A percentile compares a stretch with the other conserved stretches of the same genome.
These are phyloP conservation scores for Sideroxylon spinosum DNA, from an alignment of 179 eudicot species.

Conservation along the genomic window DNA sequence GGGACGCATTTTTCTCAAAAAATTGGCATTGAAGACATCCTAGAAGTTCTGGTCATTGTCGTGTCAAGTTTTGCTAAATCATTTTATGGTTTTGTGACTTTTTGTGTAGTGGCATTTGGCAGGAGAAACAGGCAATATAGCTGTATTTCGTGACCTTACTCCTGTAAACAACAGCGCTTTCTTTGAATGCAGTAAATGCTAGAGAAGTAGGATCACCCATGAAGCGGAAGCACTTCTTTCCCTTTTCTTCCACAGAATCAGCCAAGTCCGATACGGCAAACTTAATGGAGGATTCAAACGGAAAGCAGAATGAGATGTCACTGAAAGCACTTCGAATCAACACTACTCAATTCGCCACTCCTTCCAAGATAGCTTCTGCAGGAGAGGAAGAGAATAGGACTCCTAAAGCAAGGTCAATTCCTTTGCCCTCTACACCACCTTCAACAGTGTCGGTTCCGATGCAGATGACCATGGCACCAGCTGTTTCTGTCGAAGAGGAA, in stretches of 20 bases:
- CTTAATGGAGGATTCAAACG: conserved; percentile 43
- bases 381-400: conserved; percentile 57
- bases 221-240: conserved; percentile 68
- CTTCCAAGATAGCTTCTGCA: conserved; percentile 33
- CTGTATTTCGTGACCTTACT: background rate
- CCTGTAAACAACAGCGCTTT: conserved; percentile 39
- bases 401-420: conserved; percentile 44
- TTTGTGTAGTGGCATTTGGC: too few relatives aligned
- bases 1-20: too few relatives aligned
- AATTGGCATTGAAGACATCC: too few relatives aligned
- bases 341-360: conserved; percentile 36
- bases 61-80: too few relatives aligned
- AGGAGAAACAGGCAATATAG: too few relatives aligned
- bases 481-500: background rate
- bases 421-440: conserved; percentile 47
- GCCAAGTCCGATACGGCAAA: conserved; percentile 21
- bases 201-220: conserved; percentile 47
- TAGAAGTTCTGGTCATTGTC: too few relatives aligned
- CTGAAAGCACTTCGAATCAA: conserved; percentile 34
- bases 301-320: conserved; percentile 31
- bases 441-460: conserved; percentile 65
- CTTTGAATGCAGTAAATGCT: conserved; percentile 30
- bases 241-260: conserved; percentile 22
- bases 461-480: conserved; percentile 57
- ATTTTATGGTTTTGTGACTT: too few relatives aligned